Base-by-base conservation (phyloP, 768 basidiomycete species). In the Hemileccinum rubropunctum region DNA sequence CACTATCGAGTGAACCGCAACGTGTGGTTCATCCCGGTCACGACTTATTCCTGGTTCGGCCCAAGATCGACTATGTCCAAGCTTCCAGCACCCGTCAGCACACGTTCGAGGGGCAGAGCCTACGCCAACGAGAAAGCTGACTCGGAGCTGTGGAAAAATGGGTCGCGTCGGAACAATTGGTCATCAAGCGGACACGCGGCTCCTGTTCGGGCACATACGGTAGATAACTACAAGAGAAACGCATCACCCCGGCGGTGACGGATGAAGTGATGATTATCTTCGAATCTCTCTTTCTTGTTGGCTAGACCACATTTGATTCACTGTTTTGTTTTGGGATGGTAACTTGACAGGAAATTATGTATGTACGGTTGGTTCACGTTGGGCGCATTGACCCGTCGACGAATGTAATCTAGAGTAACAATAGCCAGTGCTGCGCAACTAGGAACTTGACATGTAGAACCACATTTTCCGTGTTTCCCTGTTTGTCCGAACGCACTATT, bases 1-100 rank as follows among this genome's bases (percentile, higher is more conserved):
- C 71, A 75, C 50, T 66, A 65, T 47, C 68, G 61, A 18, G 78
- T 76, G 47, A 64, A 72, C 64, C 69, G 65, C 45, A 62, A 67
- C 20, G 84, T 88, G 73, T 89, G 87, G 88, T 71, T 80, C 53
- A 76, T 74, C 9, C 82, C 88, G 8, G 83, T 86, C 45, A 85
- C 88, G 2, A 76, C 76, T 13, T 86, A 81, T 64, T 80, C 84
- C 45, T 88, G 86, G 87, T 87, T 88, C 68, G 75, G 77, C 34
- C 71, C 76, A 50, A 70, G 54, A 35, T 58, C 62, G 11, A 56
- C 17, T 11, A 58, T 67, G 58, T 61, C 69, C 46, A 74, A 75
- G 53, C 68, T 78, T 43, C 76, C 77, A 0, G 61, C 63, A 10
- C 77, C 77, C 17, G 69, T 73, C 40, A 71, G 67, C 36, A 46